Base-by-base conservation (phyloP, 768 basidiomycete species). In the Lyophyllum shimeji region DNA sequence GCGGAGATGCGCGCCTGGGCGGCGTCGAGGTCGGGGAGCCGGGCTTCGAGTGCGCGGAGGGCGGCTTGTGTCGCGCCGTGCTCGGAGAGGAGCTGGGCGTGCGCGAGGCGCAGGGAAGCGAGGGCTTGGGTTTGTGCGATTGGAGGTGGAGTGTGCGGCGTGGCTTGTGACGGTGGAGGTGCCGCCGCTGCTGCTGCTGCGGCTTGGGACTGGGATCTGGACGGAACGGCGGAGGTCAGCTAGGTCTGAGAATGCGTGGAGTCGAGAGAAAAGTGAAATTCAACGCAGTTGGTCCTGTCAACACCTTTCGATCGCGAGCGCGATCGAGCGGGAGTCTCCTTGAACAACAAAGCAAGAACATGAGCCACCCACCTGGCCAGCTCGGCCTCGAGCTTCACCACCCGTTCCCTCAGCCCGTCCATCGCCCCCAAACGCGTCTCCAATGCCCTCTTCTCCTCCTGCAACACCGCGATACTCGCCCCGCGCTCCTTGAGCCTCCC, bases 391-490 rank as follows among this genome's bases (percentile, higher is more conserved):
- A 90, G 68, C 40, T 70, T 70, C 0, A 79, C 81, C 0, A 83
- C 77, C 60, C 76, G 74, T 63, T 81, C 82, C 24, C 85, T 71
- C 50, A 89, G 65, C 37, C 78, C 79, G 18, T 89, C 85, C 34
- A 80, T 68, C 1, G 71, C 72, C 13, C 60, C 62, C 7, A 85
- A 69, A 60, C 80, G 85, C 15, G 71, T 68, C 64, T 90, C 82
- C 43, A 93, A 67, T 0, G 77, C 76, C 5, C 83, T 76, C 58
- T 91, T 90, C 70, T 93, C 87, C 65, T 93, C 91, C 29, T 80
- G 75, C 33, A 93, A 65, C 2, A 93, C 84, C 56, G 90, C 89
- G 2, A 89, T 70, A 59, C 81, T 85, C 7, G 76, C 69, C n/a
- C 84, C 74, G 0, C 80, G 74, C 57, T 83, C 83, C 31, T 81